Base-by-base conservation (phyloP, 345 rosid genomes). In the Citrus inodora region DNA sequence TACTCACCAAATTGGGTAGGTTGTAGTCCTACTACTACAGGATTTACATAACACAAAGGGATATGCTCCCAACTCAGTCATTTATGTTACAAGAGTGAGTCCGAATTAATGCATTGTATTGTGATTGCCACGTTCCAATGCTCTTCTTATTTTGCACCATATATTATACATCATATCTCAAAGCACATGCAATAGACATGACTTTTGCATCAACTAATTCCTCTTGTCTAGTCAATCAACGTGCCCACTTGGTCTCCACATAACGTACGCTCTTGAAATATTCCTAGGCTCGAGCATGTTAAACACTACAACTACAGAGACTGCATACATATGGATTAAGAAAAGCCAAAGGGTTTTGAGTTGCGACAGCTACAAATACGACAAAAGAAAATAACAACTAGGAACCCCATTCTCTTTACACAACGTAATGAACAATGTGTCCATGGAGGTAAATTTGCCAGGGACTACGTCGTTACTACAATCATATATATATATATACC, bases 211-310 rank as follows among this genome's bases (percentile, higher is more conserved):
- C 51, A 75, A 63, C 56, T 56, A 17, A 72, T 38, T 46, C 74
- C 53, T 48, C 78, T 73, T 38, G 73, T 38, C 76, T 71, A 80
- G 70, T 85, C 87, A n/a, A 85, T 87, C 80, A 83, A 76, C 19
- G 84, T 87, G 70, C 88, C 88, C 48, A 85, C 88, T 74, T 58
- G 86, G 33, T 83, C 83, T 73, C 89, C 86, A 72, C 86, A 79
- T 60, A 38, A 87, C 46, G 46, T 40, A 74, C 24, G 86, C 86
- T 75, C 77, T 87, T 35, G 85, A 85, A 65, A 87, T 81, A 66
- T 79, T 87, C 75, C 87, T 88, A 76, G 84, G 86, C 73, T 87
- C 83, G 4, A 78, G 86, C 80, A 37, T 33, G 35, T 33, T 32
- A 33, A 33, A 33, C 35, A 33, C 35, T 33, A 5, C 35, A 33